phyloP scores from a whole-genome alignment of 768 basidiomycete genomes.

The Termitomyces sp. region DNA sequence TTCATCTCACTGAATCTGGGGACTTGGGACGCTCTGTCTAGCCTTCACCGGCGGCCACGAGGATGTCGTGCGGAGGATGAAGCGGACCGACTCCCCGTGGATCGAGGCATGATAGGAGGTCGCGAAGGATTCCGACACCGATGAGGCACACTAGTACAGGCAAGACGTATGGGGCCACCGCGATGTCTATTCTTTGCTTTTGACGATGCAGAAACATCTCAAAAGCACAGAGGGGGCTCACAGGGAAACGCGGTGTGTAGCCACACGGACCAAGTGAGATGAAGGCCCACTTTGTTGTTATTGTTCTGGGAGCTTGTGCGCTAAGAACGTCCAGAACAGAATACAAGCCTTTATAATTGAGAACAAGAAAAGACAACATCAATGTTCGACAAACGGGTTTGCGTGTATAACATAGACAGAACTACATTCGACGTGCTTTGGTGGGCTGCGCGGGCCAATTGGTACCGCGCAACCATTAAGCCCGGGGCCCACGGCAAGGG shows the following conservation, averaged over 20 bases:
- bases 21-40: background rate
- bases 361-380: too few species aligned
- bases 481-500: slow-evolving; percentile 16
- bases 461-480: slow-evolving; percentile 4
- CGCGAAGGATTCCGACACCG: too few species aligned
- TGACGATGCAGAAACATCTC: background rate
- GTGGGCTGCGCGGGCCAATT: background rate
- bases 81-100: background rate
- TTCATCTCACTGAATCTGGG: background rate
- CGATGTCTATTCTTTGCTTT: background rate
- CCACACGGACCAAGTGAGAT: too few species aligned
- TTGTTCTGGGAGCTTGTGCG: background rate
- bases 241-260: too few species aligned
- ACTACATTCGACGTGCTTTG: slow-evolving; percentile 9
- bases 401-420: background rate
- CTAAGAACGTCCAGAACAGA: background rate
- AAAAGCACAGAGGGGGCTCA: background rate
- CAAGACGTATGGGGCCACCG: background rate
- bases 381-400: background rate
- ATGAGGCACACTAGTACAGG: too few species aligned
- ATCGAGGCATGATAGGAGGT: too few species aligned
- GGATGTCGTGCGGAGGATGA: background rate
- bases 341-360: background rate
- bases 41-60: background rate
- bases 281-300: background rate